A percentile compares a stretch with the other conserved stretches of the same genome.
These are phyloP conservation scores for Alternaria panax DNA, from an alignment of 2,329 filamentous ascomycete genomes.

Conservation along the genomic window DNA sequence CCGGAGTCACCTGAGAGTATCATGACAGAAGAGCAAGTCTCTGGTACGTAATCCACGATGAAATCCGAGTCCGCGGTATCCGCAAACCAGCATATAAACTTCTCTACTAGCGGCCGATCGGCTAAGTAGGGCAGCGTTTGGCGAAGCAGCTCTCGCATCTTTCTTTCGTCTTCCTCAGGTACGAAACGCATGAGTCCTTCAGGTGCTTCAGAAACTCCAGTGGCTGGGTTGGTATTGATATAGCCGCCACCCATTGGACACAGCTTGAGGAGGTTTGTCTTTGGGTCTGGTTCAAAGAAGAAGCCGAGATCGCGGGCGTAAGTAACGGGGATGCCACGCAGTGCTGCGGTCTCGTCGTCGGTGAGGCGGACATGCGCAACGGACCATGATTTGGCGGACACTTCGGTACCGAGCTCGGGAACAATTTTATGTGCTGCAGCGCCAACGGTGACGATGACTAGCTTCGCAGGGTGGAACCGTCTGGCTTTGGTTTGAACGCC, in stretches of 20 bases:
- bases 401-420: conserved; percentile 59
- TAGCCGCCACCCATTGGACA: conserved; percentile 67
- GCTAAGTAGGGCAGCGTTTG: conserved; percentile 63
- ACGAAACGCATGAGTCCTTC: conserved; percentile 54
- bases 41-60: conserved; percentile 66
- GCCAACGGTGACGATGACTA: conserved; percentile 62
- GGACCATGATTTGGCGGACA: conserved; percentile 65
- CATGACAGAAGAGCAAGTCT: conserved; percentile 57
- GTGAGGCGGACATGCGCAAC: conserved; percentile 67
- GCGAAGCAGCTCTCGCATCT: conserved; percentile 59
- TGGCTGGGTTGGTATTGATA: conserved; percentile 57
- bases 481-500: conserved; percentile 52
- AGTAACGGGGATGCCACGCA: conserved; percentile 67
- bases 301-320: conserved; percentile 69
- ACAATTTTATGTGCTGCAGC: conserved; percentile 58
- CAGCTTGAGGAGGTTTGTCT: conserved; percentile 66
- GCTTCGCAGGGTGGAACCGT: conserved; percentile 45
- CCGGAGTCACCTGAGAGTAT: conserved; percentile 66
- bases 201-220: conserved; percentile 55
- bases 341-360: conserved; percentile 60
- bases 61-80: conserved; percentile 68
- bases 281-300: conserved; percentile 69
- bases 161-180: conserved; percentile 61
- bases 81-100: conserved; percentile 69
- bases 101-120: conserved; percentile 63